Evolutionary conservation across 73 alveolate genomes (phyloP).

Genomic region (Paramecium sexaurelia): DNA sequence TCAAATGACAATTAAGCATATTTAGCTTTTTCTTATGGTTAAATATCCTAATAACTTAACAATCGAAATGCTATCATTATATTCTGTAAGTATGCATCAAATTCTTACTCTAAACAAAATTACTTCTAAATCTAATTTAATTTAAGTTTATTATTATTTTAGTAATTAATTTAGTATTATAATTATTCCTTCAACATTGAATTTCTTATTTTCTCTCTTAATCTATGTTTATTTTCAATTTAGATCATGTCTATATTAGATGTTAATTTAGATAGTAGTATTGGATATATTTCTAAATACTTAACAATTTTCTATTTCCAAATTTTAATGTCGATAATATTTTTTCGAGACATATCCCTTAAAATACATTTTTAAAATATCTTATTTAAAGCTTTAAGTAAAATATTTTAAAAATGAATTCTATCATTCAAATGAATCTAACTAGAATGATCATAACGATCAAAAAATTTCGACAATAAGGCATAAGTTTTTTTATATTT

Average conservation of each 20-base stretch:
- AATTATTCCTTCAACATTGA: not conserved
- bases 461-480: not conserved
- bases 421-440: slow-evolving; percentile 6
- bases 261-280: not conserved
- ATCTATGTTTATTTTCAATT: not conserved
- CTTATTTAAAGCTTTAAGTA: not conserved
- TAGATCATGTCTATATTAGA: not conserved
- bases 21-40: not conserved
- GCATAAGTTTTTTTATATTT: not conserved
- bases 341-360: not conserved
- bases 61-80: not conserved
- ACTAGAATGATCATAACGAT: slow-evolving; percentile 10
- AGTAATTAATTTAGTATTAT: not conserved
- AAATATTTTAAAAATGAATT: slow-evolving; percentile 5
- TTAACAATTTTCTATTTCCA: not conserved
- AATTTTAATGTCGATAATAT: slow-evolving; percentile 23
- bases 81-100: not conserved
- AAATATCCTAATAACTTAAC: not conserved
- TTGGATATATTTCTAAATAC: not conserved
- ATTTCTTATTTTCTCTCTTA: not conserved
- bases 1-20: not conserved
- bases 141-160: not conserved
- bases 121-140: not conserved
- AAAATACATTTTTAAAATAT: not conserved
- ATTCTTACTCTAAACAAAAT: not conserved